These are phyloP conservation scores for Globisporangium mamillatum DNA, from an alignment of 352 stramenopile species.

Conservation along the genomic window DNA sequence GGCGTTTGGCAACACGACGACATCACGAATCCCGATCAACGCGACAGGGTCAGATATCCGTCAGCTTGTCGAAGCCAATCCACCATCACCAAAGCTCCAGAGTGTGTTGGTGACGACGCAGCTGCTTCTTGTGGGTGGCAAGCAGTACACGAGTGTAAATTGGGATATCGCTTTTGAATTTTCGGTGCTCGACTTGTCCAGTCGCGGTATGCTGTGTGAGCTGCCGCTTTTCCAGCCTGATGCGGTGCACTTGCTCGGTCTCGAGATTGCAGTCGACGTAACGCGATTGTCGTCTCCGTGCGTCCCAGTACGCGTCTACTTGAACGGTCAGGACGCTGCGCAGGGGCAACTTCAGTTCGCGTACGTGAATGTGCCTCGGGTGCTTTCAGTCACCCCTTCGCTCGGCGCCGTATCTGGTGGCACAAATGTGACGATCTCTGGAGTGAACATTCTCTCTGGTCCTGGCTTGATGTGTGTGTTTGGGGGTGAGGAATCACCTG, in stretches of 20 bases:
- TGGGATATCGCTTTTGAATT: constrained; percentile 18
- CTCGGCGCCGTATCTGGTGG: constrained; percentile 31
- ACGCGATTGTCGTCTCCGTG: constrained; percentile 21
- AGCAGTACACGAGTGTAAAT: constrained; percentile 7
- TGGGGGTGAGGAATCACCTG: constrained; percentile 26
- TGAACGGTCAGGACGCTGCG: constrained; percentile 27
- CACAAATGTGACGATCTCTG: constrained; percentile 34
- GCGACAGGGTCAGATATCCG: neutral
- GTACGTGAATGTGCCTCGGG: constrained; percentile 23
- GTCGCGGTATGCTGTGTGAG: constrained; percentile 5
- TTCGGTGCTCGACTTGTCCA: neutral
- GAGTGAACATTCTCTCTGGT: constrained; percentile 30
- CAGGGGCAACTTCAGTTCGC: constrained; percentile 19
- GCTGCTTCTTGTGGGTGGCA: neutral
- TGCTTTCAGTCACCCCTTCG: constrained; percentile 23
- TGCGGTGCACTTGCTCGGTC: constrained; percentile 18
- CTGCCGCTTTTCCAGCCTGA: constrained; percentile 19
- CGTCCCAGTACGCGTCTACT: constrained; percentile 21
- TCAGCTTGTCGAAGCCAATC: neutral
- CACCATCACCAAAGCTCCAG: constrained; percentile 1
- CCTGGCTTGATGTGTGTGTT: constrained; percentile 39
- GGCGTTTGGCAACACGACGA: neutral
- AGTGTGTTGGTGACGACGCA: constrained; percentile 1
- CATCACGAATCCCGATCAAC: constrained; percentile 5
- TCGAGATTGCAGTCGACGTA: constrained; percentile 25